Conservation (phyloP, 1,139 yeast species). For the Saccharomyces hybrid region DNA sequence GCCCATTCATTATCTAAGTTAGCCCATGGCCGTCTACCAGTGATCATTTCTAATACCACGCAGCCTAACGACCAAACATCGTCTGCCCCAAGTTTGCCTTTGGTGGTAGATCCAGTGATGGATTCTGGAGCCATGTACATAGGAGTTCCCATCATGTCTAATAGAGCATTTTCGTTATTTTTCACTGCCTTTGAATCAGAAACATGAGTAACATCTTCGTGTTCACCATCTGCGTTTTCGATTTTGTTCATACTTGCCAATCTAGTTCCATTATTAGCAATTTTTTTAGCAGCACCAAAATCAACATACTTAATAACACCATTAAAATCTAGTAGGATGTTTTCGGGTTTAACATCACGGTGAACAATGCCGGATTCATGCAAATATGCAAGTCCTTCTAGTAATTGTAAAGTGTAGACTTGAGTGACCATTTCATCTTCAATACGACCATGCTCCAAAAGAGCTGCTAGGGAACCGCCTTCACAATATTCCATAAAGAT, state of each 20-base stretch:
- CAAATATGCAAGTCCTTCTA: slow-evolving; percentile 90
- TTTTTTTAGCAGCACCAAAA: slow-evolving; percentile 95
- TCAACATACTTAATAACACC: slow-evolving; percentile 94
- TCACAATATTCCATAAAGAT: slow-evolving; percentile 97
- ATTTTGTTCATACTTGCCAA: slow-evolving; percentile 2
- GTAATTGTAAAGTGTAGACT: slow-evolving; percentile 83
- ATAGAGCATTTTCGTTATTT: slow-evolving; percentile 8
- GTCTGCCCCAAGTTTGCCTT: slow-evolving; percentile 60
- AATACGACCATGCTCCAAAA: slow-evolving; percentile 82
- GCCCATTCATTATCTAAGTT: slow-evolving; percentile 97
- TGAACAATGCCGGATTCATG: slow-evolving; percentile 97
- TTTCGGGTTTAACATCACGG: slow-evolving; percentile 94
- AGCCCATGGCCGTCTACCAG: slow-evolving; percentile 83
- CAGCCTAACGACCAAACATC: slow-evolving; percentile 86
- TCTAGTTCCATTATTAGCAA: slow-evolving; percentile 47
- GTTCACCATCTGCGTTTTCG: slow-evolving; percentile 1
- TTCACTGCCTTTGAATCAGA: slow-evolving; percentile 2
- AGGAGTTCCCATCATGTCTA: slow-evolving; percentile 84
- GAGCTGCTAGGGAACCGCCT: slow-evolving; percentile 84
- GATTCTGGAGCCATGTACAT: slow-evolving; percentile 99
- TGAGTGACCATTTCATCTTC: slow-evolving; percentile 94
- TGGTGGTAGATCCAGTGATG: slow-evolving; percentile 65
- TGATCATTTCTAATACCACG: slow-evolving; percentile 74
- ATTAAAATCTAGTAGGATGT: slow-evolving; percentile 79
- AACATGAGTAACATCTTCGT: background rate